Evolutionary conservation across 2,329 filamentous ascomycete genomes (phyloP), one percentile per base, ranked within the genome.

Genomic region (Claviceps sp.): DNA sequence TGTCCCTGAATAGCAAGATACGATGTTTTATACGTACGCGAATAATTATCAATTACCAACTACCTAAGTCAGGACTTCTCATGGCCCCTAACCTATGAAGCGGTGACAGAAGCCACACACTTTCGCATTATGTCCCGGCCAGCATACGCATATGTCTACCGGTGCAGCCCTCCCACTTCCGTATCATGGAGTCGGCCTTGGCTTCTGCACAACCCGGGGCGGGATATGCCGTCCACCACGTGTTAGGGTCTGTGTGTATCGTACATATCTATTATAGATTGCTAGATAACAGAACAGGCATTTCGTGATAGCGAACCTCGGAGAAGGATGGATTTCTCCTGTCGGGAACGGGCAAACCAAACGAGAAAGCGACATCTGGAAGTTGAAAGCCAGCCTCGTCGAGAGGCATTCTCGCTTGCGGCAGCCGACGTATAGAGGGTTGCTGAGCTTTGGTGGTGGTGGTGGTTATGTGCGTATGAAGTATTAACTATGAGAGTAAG

Each of bases 361-460:
- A 34, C 37, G 37, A 13, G 9, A 18, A 20, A 26, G 45, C 45
- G 24, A 44, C 30, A 26, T n/a, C 18, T 30, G 45, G 41, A 41
- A 50, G 30, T 11, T 4, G 22, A 38, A 49, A 54, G 42, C 26
- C 44, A 48, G 47, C 50, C 44, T 50, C 37, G 51, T 18, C 37
- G 9, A 47, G 16, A 20, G 40, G 41, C n/a, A 52, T 34, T n/a
- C 44, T 55, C 54, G 52, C 54, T 55, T 55, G 50, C 44, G 52
- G 43, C 50, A 54, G 43, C 52, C 49, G 49, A 54, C 54, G 54
- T 52, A 22, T 41, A n/a, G 47, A 30, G 11, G 26, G 8, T 30
- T 30, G 30, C 3, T 30, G 30, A 30, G 9, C 30, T 11, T 30
- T 26, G 26, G 26, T 30, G 2, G 26, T 30, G 2, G 26, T 30